A percentile compares a stretch with the other conserved stretches of the same genome.
Evolutionary conservation across 208 protist genomes (phyloP).

Genomic region (Leishmania major): DNA sequence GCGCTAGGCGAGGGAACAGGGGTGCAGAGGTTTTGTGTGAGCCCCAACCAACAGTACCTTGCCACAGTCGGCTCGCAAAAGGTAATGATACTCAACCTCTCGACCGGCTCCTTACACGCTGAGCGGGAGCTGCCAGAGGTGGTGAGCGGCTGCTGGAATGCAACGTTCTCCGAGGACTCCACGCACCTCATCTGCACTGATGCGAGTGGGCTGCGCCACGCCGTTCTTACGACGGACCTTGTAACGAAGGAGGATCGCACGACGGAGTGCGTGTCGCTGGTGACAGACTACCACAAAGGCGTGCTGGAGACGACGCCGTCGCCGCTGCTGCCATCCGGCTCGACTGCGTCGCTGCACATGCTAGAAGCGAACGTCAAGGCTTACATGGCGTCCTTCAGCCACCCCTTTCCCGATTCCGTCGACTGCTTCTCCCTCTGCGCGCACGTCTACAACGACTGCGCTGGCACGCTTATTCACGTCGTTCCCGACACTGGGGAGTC

Average conservation of each 20-base stretch:
- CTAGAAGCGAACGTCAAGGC: conserved; percentile 18
- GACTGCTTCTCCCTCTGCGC: conserved; percentile 64
- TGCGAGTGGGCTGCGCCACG: conserved; percentile 50
- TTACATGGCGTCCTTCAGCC: conserved; percentile 23
- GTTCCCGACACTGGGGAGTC: conserved; percentile 36
- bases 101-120: conserved; percentile 41
- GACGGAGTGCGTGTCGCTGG: conserved; percentile 48
- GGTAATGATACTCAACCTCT: conserved; percentile 48
- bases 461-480: conserved; percentile 55
- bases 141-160: conserved; percentile 46
- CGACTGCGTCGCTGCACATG: conserved; percentile 34
- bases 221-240: conserved; percentile 47
- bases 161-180: conserved; percentile 69
- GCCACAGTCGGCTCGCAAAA: conserved; percentile 51
- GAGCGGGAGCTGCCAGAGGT: conserved; percentile 41
- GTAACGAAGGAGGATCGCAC: conserved; percentile 39
- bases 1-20: conserved; percentile 63
- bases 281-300: conserved; percentile 42
- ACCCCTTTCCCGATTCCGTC: conserved; percentile 31
- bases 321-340: conserved; percentile 62
- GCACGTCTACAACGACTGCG: conserved; percentile 67
- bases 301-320: conserved; percentile 45
- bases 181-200: conserved; percentile 62
- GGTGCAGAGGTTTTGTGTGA: conserved; percentile 78
- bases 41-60: conserved; percentile 56